Conservation (phyloP, 1,284 basidiomycete genomes). For the Puccinia novopanici region DNA sequence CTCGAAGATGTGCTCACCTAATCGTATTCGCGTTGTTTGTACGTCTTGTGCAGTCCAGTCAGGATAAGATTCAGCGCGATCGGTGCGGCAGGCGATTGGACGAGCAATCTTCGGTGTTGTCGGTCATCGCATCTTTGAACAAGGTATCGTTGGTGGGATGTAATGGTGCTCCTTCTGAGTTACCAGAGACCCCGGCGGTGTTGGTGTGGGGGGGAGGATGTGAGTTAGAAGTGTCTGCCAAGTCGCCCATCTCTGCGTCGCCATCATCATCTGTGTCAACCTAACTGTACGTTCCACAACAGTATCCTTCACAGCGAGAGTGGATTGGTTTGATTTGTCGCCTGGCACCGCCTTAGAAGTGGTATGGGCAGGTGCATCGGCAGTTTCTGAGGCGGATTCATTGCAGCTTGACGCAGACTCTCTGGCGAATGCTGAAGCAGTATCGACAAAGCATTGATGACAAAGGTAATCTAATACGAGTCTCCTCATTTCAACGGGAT, state of each 20-base stretch:
- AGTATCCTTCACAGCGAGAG: constrained; percentile 40
- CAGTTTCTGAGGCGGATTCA: neutral
- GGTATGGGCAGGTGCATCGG: neutral
- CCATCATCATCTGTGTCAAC: constrained; percentile 48
- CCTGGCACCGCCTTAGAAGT: constrained; percentile 4
- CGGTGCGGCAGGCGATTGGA: neutral
- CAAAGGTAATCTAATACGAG: constrained; percentile 78
- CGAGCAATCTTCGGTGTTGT: neutral
- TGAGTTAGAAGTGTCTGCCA: constrained; percentile 7
- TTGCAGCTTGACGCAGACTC: constrained; percentile 63
- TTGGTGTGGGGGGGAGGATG: constrained; percentile 3
- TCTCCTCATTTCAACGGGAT: constrained; percentile 60
- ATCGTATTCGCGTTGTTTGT: constrained; percentile 42
- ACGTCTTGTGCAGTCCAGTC: constrained; percentile 46
- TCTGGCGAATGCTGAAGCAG: constrained; percentile 70
- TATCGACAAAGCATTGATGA: constrained; percentile 71
- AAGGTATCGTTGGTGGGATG: constrained; percentile 4
- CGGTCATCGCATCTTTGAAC: neutral
- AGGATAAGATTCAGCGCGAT: constrained; percentile 17
- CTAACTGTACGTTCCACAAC: constrained; percentile 43
- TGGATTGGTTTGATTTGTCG: constrained; percentile 6
- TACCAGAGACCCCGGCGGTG: neutral
- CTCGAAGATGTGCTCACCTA: neutral
- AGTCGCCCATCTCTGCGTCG: constrained; percentile 48
- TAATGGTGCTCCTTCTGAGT: neutral